Percentiles rank a stretch among this genome's conserved stretches.
Evolutionary conservation across 2,329 filamentous ascomycete genomes (phyloP).

Genomic region (Ophiostoma sp.): DNA sequence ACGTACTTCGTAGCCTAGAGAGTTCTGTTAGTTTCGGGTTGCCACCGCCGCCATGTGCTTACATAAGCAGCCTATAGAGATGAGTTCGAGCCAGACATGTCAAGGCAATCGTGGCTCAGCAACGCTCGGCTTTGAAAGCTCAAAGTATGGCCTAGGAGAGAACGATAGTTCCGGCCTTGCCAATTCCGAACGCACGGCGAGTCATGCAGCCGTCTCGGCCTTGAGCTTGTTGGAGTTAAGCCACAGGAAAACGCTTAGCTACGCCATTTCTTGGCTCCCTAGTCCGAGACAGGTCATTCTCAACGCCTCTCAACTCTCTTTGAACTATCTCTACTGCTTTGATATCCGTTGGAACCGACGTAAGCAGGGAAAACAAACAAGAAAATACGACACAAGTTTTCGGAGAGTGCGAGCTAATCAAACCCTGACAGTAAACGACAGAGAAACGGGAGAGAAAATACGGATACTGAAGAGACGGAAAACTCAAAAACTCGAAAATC

Average conservation of each 20-base stretch:
- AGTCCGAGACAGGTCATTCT: not conserved
- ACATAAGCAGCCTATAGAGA: too few species aligned
- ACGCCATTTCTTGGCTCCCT: not conserved
- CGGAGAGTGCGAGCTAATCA: not conserved
- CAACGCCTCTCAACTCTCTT: too few species aligned
- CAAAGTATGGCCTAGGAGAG: not conserved
- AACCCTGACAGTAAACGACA: not conserved
- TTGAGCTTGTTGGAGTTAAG: conserved; percentile 4
- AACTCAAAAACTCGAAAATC: not conserved
- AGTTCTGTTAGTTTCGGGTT: too few species aligned
- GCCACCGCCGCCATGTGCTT: too few species aligned
- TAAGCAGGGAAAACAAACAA: not conserved
- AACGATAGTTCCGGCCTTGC: not conserved
- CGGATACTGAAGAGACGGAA: not conserved
- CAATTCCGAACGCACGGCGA: not conserved
- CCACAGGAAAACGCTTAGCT: not conserved
- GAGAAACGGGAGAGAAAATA: not conserved
- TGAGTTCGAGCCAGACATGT: too few species aligned
- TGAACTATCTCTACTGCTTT: too few species aligned
- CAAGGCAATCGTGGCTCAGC: too few species aligned
- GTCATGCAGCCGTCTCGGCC: not conserved
- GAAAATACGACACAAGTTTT: not conserved
- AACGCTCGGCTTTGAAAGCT: too few species aligned
- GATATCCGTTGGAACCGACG: not conserved
- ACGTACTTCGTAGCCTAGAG: too few species aligned